Percentiles rank a stretch among this genome's conserved stretches.
Conservation (phyloP, 805 yeast species). For the Zygosaccharomyces siamensis region DNA sequence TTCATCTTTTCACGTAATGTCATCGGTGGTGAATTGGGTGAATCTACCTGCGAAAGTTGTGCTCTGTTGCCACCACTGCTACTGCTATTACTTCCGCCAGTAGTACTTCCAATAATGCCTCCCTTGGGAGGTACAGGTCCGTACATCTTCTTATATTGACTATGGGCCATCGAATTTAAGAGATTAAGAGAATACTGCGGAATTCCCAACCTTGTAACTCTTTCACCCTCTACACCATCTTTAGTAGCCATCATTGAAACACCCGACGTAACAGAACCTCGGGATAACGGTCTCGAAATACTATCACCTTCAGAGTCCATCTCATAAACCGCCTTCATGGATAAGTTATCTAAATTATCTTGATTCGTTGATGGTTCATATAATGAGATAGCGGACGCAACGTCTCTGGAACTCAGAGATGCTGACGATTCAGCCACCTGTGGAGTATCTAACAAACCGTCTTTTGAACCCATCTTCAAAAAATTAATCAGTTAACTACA, state of each 20-base stretch:
- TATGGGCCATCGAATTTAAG: slow-evolving; percentile 35
- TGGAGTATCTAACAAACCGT: neutral
- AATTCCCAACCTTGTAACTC: slow-evolving; percentile 43
- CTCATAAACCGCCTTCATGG: slow-evolving; percentile 23
- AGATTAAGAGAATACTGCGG: slow-evolving; percentile 39
- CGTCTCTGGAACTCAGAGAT: slow-evolving; percentile 22
- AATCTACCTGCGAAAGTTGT: slow-evolving; percentile 12
- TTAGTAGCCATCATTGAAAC: slow-evolving; percentile 70
- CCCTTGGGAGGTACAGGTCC: slow-evolving; percentile 6
- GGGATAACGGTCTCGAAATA: slow-evolving; percentile 54
- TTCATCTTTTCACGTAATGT: slow-evolving; percentile 43
- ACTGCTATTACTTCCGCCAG: neutral
- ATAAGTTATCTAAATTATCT: slow-evolving; percentile 16
- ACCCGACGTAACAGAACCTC: slow-evolving; percentile 60
- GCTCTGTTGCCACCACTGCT: neutral
- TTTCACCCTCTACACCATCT: slow-evolving; percentile 66
- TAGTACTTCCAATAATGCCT: neutral
- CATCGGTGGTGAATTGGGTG: slow-evolving; percentile 38
- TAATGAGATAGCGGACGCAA: slow-evolving; percentile 22
- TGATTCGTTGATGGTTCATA: slow-evolving; percentile 16
- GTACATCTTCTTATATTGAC: slow-evolving; percentile 13
- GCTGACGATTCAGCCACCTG: slow-evolving; percentile 22
- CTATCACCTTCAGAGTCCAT: slow-evolving; percentile 21
- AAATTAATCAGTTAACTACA: neutral
- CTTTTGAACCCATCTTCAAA: slow-evolving; percentile 3